Conservation (phyloP, 2,329 filamentous ascomycete species). For the Dendryphion nanum region DNA sequence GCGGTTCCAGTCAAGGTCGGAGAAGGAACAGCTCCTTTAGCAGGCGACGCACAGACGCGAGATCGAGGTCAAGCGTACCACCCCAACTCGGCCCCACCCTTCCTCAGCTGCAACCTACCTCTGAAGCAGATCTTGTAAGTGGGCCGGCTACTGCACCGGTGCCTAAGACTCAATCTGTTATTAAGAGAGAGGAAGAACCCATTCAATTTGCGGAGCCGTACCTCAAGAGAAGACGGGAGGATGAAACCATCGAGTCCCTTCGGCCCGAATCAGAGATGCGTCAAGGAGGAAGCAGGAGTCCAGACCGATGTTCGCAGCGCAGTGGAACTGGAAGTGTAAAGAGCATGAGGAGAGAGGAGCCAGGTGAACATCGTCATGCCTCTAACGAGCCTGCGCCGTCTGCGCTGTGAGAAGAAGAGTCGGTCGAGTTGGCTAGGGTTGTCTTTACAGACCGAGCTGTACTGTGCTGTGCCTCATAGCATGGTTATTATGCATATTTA, state of each 20-base stretch:
- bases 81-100: conserved; percentile 34
- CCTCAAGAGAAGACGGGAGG: conserved; percentile 30
- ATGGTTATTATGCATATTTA: conserved; percentile 9
- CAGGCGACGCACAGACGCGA: conserved; percentile 28
- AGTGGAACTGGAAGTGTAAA: conserved; percentile 34
- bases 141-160: conserved; percentile 36
- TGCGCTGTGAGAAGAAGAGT: conserved; percentile 9
- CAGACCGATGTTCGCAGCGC: conserved; percentile 33
- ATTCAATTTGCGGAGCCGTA: conserved; percentile 29
- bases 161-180: conserved; percentile 22
- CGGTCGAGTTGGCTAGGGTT: background rate
- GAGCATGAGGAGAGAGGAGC: conserved; percentile 32
- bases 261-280: conserved; percentile 22
- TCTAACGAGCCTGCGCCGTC: conserved; percentile 19
- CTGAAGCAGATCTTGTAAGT: conserved; percentile 33
- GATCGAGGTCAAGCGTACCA: conserved; percentile 35
- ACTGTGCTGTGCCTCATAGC: conserved; percentile 7
- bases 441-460: background rate
- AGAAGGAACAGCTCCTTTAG: conserved; percentile 35
- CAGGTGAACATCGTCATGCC: conserved; percentile 23
- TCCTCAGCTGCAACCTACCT: conserved; percentile 31
- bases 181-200: conserved; percentile 29
- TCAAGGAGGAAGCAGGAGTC: conserved; percentile 30
- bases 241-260: conserved; percentile 19
- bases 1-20: conserved; percentile 29